Percentiles rank a stretch among this genome's conserved stretches.
Conservation (phyloP, 257 asterid species). For the Scutellaria barbata region DNA sequence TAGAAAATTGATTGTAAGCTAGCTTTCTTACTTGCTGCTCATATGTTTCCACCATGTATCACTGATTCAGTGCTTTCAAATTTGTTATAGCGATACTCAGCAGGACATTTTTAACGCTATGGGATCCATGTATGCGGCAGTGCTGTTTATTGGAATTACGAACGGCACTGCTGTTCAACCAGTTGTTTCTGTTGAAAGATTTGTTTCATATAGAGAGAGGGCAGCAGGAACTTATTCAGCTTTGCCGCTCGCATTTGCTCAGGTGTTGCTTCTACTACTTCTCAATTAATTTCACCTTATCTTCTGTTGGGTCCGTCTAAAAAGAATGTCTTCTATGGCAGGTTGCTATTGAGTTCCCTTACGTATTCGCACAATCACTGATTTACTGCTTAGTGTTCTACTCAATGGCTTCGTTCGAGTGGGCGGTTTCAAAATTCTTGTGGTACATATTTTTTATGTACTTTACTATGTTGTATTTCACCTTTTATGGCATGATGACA, state of each 20-base stretch:
- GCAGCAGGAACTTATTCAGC: slow-evolving; percentile 99
- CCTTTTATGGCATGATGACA: slow-evolving; percentile 97
- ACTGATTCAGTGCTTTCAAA: slow-evolving; percentile 23
- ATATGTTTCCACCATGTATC: not conserved
- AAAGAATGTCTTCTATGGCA: slow-evolving; percentile 40
- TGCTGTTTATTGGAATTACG: slow-evolving; percentile 81
- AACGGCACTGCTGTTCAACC: slow-evolving; percentile 94
- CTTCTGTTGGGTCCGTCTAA: slow-evolving; percentile 7
- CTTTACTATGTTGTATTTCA: slow-evolving; percentile 86
- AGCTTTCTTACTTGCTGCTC: not conserved
- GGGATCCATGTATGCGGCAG: slow-evolving; percentile 94
- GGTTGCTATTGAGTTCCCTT: slow-evolving; percentile 92
- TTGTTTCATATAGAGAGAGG: slow-evolving; percentile 88
- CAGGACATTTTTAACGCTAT: slow-evolving; percentile 93
- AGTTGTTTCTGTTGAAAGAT: slow-evolving; percentile 94
- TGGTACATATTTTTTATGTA: slow-evolving; percentile 80
- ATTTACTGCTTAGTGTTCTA: slow-evolving; percentile 76
- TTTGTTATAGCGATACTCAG: slow-evolving; percentile 69
- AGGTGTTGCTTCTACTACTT: slow-evolving; percentile 51
- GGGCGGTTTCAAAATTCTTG: slow-evolving; percentile 65
- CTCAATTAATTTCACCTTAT: not conserved
- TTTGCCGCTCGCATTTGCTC: slow-evolving; percentile 85
- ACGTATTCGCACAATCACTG: slow-evolving; percentile 68
- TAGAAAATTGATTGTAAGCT: not conserved
- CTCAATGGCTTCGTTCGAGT: slow-evolving; percentile 83